These are phyloP conservation scores for Cordyceps fumosorosea DNA, from an alignment of 2,329 filamentous ascomycete species.

Conservation along the genomic window DNA sequence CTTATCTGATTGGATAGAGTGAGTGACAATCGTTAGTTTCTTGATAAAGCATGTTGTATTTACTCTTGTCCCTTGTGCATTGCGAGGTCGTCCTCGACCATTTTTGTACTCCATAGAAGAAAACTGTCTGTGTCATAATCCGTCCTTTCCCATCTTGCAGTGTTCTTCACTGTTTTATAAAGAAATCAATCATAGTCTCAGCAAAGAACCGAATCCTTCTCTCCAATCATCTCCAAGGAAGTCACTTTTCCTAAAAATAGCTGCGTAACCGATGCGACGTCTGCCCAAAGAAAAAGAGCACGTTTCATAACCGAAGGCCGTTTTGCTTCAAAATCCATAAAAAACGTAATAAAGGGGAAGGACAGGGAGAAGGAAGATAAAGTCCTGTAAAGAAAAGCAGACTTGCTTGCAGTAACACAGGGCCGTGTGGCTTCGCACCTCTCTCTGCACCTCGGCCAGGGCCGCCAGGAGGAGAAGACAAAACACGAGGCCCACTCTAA, in stretches of 20 bases:
- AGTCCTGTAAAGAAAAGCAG: neutral
- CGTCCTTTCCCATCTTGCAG: neutral
- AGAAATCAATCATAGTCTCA: neutral
- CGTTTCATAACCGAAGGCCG: neutral
- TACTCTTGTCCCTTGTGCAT: neutral
- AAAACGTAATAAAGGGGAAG: neutral
- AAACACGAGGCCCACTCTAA: neutral
- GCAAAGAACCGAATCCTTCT: neutral
- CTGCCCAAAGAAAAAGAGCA: neutral
- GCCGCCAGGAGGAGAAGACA: too few relatives aligned
- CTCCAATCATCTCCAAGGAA: neutral
- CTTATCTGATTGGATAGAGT: neutral
- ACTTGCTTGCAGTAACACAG: neutral
- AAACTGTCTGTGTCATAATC: neutral
- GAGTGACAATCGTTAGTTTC: neutral
- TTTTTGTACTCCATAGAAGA: neutral
- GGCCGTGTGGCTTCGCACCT: too few relatives aligned
- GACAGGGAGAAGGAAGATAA: too few relatives aligned
- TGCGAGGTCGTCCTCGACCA: neutral
- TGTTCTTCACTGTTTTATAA: neutral
- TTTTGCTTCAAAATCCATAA: neutral
- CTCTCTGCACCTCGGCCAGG: too few relatives aligned
- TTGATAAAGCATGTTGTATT: neutral
- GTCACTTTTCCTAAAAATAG: conserved; percentile 2
- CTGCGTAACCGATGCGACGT: neutral